phyloP scores from a whole-genome alignment of 2,329 filamentous ascomycete species.

The Epichloe hybrida region DNA sequence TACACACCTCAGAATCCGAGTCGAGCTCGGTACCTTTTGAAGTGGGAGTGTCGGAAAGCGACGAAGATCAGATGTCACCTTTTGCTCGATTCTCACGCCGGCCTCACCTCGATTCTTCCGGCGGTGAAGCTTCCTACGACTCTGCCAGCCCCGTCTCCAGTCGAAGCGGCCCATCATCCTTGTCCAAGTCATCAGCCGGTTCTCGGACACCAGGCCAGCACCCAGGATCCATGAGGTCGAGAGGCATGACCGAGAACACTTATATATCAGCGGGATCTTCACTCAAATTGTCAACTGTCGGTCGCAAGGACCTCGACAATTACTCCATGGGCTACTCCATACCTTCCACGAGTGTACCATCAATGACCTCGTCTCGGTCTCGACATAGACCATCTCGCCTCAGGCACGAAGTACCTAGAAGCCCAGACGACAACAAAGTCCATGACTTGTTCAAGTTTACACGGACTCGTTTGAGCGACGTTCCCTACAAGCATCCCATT shows the following conservation, averaged over 20 bases:
- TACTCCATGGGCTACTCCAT: constrained; percentile 36
- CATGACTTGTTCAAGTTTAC: constrained; percentile 80
- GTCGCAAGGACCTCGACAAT: constrained; percentile 31
- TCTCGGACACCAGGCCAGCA: constrained; percentile 39
- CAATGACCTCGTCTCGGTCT: constrained; percentile 34
- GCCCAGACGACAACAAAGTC: constrained; percentile 57
- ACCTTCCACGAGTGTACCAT: constrained; percentile 23
- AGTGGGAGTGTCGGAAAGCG: constrained; percentile 54
- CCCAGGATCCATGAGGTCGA: constrained; percentile 37
- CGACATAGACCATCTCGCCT: constrained; percentile 51
- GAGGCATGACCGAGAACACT: constrained; percentile 47
- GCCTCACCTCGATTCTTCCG: constrained; percentile 44
- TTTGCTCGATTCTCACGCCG: constrained; percentile 62
- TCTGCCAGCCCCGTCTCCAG: constrained; percentile 54
- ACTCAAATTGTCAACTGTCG: constrained; percentile 20
- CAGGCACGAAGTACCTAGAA: constrained; percentile 66
- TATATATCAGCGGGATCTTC: constrained; percentile 53
- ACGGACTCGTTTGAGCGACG: constrained; percentile 64
- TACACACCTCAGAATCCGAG: constrained; percentile 39
- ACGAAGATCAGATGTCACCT: constrained; percentile 65
- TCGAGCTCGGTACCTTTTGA: constrained; percentile 42
- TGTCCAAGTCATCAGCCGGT: constrained; percentile 39
- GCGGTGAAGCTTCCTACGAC: constrained; percentile 44
- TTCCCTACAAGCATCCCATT: constrained; percentile 63
- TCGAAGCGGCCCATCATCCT: constrained; percentile 46